Evolutionary conservation across 768 basidiomycete genomes (phyloP).

Genomic region (Naganishia vishniacii): DNA sequence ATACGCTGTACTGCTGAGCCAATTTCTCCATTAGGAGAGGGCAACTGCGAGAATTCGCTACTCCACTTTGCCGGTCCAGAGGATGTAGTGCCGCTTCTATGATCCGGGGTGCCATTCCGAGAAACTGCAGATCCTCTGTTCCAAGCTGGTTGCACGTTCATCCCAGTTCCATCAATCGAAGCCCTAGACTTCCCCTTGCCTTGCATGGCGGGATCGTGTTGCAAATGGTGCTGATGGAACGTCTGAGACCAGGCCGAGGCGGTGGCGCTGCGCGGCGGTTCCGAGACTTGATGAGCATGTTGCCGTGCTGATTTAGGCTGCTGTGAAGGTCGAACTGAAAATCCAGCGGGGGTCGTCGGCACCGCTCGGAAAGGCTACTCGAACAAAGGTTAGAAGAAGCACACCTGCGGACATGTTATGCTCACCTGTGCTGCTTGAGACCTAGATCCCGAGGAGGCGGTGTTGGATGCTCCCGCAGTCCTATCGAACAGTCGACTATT

Average conservation of each 20-base stretch:
- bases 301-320: not conserved
- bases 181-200: conserved; percentile 4
- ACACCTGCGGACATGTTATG: too few relatives aligned
- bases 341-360: not conserved
- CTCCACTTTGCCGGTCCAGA: not conserved
- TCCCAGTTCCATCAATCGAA: too few relatives aligned
- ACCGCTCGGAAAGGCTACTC: conserved; percentile 4
- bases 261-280: not conserved
- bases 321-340: not conserved
- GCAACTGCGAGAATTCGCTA: not conserved
- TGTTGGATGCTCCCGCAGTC: not conserved
- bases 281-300: not conserved
- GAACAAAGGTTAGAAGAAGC: too few relatives aligned
- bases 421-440: conserved; percentile 3
- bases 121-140: not conserved
- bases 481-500: not conserved
- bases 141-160: conserved; percentile 12
- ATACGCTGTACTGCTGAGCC: not conserved
- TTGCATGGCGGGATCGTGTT: not conserved
- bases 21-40: not conserved
- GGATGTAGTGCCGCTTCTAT: not conserved
- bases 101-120: not conserved
- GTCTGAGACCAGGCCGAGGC: conserved; percentile 3
- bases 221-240: not conserved
- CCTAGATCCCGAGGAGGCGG: not conserved